phyloP scores from a whole-genome alignment of 176 grass and related monocot species.

The Zoysia pacifica region DNA sequence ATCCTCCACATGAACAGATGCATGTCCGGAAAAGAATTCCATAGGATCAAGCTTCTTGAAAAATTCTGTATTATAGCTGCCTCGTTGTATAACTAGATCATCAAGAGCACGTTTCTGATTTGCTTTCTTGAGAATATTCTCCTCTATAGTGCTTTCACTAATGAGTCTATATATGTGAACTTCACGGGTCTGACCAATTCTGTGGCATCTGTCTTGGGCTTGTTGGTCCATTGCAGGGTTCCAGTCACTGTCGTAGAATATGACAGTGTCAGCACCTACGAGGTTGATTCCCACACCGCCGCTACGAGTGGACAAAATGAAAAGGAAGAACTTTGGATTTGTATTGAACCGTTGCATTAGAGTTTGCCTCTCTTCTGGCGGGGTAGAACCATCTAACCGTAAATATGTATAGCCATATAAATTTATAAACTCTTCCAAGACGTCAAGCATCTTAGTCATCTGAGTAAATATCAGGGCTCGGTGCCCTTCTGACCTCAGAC shows the following conservation, averaged over 20 bases:
- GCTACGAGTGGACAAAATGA: constrained; percentile 98
- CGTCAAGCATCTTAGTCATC: constrained; percentile 99
- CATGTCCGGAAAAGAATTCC: constrained; percentile 90
- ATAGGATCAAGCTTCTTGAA: constrained; percentile 98
- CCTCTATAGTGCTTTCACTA: constrained; percentile 96
- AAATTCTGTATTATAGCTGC: constrained; percentile 98
- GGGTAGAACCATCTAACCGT: constrained; percentile 94
- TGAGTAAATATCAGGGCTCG: constrained; percentile 99
- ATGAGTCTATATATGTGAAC: constrained; percentile 97
- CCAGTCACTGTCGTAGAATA: constrained; percentile 99
- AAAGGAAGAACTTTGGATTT: constrained; percentile 93
- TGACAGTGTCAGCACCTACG: constrained; percentile 97
- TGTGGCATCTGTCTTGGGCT: constrained; percentile 98
- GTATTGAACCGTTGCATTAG: constrained; percentile 99
- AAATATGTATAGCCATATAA: constrained; percentile 97
- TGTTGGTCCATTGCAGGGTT: constrained; percentile 99
- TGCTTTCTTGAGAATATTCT: constrained; percentile 99
- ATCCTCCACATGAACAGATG: constrained; percentile 39
- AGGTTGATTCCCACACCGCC: constrained; percentile 97
- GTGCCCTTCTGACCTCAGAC: constrained; percentile 84
- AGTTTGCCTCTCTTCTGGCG: constrained; percentile 91
- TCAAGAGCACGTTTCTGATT: constrained; percentile 97
- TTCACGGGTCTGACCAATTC: constrained; percentile 98
- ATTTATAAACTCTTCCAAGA: constrained; percentile 98
- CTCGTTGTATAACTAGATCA: constrained; percentile 94